phyloP scores from a whole-genome alignment of 225 moss, liverwort and hornwort genomes.

The Anthoceros angustus region DNA sequence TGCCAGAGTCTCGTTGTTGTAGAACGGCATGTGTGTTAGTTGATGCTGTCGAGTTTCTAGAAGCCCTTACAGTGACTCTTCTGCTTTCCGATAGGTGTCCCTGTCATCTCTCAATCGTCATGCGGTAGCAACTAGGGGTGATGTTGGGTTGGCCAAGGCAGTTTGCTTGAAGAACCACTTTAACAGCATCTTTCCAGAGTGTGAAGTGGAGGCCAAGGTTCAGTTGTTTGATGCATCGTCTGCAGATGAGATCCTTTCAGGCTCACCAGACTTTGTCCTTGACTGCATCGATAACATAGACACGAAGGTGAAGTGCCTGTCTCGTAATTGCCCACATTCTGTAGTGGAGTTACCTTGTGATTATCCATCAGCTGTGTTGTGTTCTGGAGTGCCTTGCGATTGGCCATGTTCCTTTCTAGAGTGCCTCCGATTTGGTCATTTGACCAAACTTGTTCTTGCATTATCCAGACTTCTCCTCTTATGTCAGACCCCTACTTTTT shows the following conservation, averaged over 20 bases:
- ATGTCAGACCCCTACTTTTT: background rate
- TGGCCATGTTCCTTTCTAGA: no score
- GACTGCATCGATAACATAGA: conserved; percentile 99
- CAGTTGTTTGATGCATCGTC: conserved; percentile 72
- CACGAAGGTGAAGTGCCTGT: conserved; percentile 49
- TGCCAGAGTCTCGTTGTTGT: conserved; percentile 6
- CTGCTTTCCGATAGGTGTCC: conserved; percentile 47
- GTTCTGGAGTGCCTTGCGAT: background rate
- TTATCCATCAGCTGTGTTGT: background rate
- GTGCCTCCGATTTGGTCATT: no score
- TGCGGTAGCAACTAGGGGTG: conserved; percentile 89
- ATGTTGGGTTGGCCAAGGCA: conserved; percentile 91
- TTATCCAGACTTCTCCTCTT: background rate
- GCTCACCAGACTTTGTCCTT: conserved; percentile 80
- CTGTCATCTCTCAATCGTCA: conserved; percentile 98
- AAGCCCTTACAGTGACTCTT: background rate
- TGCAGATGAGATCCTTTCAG: conserved; percentile 74
- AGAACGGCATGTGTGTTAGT: conserved; percentile 3
- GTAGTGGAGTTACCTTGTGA: background rate
- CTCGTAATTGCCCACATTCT: background rate
- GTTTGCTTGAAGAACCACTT: conserved; percentile 78
- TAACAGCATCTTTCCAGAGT: conserved; percentile 75
- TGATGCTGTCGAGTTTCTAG: background rate
- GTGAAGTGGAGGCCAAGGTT: conserved; percentile 70
- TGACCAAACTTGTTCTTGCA: background rate